Conservation (phyloP, 2,329 filamentous ascomycete genomes). For the Rhynchosporium agropyri region DNA sequence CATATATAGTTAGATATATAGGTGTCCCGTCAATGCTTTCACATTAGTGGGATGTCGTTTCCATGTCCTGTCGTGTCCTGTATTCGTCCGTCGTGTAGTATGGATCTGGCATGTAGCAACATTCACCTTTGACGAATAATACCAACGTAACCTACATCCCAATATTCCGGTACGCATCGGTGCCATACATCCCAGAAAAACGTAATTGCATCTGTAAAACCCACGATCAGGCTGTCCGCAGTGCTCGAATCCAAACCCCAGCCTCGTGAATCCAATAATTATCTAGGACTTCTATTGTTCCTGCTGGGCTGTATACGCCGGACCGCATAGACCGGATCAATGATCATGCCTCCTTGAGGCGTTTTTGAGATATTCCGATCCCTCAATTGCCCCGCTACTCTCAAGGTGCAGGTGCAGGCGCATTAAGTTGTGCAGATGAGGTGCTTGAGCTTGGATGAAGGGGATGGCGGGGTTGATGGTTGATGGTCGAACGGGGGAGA, state of each 20-base stretch:
- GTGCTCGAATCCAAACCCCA: no score
- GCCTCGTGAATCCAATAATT: no score
- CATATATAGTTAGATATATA: slow-evolving; percentile 13
- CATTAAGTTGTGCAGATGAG: background rate
- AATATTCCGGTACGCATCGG: background rate
- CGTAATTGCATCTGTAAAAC: slow-evolving; percentile 8
- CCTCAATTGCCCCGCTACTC: slow-evolving; percentile 23
- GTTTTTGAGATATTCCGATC: slow-evolving; percentile 25
- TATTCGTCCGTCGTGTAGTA: slow-evolving; percentile 9
- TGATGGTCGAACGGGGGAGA: slow-evolving; percentile 5
- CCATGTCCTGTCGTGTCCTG: background rate
- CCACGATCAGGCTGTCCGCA: background rate
- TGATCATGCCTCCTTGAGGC: slow-evolving; percentile 25
- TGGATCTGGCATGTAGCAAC: slow-evolving; percentile 9
- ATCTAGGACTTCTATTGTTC: background rate
- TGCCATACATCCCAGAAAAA: background rate
- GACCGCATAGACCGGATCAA: slow-evolving; percentile 35
- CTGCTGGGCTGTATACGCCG: slow-evolving; percentile 24
- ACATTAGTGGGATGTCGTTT: slow-evolving; percentile 23
- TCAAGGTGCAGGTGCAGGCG: slow-evolving; percentile 11
- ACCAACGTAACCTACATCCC: background rate
- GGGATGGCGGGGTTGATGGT: slow-evolving; percentile 30
- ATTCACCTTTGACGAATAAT: no score
- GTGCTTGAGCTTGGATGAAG: no score
- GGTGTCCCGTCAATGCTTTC: slow-evolving; percentile 1